Evolutionary conservation across 495 filamentous ascomycete genomes (phyloP).

Genomic region (Aspergillus funiculosus): DNA sequence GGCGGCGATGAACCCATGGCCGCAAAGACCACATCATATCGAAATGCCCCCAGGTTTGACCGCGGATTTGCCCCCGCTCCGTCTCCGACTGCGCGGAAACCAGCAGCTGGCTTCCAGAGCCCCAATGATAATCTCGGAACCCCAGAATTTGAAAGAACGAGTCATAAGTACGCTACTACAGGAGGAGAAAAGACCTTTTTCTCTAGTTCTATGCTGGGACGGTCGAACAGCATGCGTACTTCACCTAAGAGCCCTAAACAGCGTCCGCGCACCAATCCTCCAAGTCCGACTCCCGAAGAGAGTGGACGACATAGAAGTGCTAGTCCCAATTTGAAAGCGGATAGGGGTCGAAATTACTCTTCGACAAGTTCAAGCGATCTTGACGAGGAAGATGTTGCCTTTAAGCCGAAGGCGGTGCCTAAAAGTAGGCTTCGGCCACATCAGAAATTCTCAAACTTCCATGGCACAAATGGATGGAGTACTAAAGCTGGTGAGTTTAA

Average conservation of each 20-base stretch:
- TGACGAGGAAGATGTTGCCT: conserved; percentile 23
- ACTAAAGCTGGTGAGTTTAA: conserved; percentile 30
- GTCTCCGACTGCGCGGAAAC: conserved; percentile 40
- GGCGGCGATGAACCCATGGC: conserved; percentile 55
- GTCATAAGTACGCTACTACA: conserved; percentile 62
- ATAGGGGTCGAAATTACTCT: conserved; percentile 22
- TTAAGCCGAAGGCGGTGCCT: conserved; percentile 41
- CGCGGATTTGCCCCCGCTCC: conserved; percentile 34
- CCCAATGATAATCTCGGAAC: conserved; percentile 20
- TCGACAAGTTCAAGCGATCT: conserved; percentile 38
- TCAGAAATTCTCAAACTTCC: conserved; percentile 33
- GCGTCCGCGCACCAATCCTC: conserved; percentile 31
- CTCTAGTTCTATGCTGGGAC: conserved; percentile 37
- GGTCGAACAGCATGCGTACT: conserved; percentile 43
- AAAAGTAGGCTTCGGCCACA: conserved; percentile 37
- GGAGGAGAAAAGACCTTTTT: conserved; percentile 66
- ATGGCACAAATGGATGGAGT: conserved; percentile 20
- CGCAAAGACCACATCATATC: conserved; percentile 46
- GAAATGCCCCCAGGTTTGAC: conserved; percentile 35
- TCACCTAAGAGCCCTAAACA: conserved; percentile 31
- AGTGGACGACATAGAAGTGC: conserved; percentile 34
- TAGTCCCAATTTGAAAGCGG: conserved; percentile 32
- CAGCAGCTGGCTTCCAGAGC: conserved; percentile 19
- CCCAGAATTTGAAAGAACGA: conserved; percentile 46
- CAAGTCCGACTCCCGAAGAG: conserved; percentile 28